These are phyloP conservation scores for Zea mays DNA, from an alignment of 176 grass and related monocot genomes.

Conservation along the genomic window DNA sequence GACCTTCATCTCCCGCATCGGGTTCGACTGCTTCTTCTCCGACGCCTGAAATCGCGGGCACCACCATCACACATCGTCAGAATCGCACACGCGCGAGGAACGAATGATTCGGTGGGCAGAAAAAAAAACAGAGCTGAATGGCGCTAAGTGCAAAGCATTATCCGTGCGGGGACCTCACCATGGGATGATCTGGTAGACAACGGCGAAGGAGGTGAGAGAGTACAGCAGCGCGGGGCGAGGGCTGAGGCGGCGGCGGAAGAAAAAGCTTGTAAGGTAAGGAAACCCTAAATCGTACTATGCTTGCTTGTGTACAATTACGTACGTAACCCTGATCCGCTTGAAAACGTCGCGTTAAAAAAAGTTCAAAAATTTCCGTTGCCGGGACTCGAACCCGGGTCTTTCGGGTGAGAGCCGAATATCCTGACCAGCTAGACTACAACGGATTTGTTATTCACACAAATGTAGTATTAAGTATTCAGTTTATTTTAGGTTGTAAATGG, in stretches of 20 bases:
- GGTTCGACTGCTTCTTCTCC: slow-evolving; percentile 75
- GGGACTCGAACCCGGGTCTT: slow-evolving; percentile 58
- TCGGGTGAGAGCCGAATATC: slow-evolving; percentile 96
- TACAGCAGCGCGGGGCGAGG: background rate
- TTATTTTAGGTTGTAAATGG: too few species aligned
- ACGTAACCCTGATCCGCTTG: too few species aligned
- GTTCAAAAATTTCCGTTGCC: slow-evolving; percentile 34
- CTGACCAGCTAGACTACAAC: slow-evolving; percentile 82
- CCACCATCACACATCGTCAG: slow-evolving; percentile 16
- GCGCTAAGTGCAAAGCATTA: background rate
- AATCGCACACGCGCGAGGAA: background rate
- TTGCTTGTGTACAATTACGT: background rate
- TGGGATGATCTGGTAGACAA: slow-evolving; percentile 28
- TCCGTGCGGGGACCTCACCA: slow-evolving; percentile 38
- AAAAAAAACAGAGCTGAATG: background rate
- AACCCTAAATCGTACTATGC: slow-evolving; percentile 54
- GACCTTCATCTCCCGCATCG: slow-evolving; percentile 88
- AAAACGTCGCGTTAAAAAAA: background rate
- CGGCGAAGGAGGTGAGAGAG: background rate
- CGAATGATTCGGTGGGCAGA: background rate
- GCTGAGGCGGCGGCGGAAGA: slow-evolving; percentile 35
- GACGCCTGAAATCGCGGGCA: slow-evolving; percentile 51
- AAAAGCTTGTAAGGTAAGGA: background rate
- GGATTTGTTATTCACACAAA: background rate
- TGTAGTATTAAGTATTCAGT: too few species aligned